Percentiles rank a stretch among this genome's conserved stretches.
These are phyloP conservation scores for Penicillium daleae DNA, from an alignment of 495 filamentous ascomycete genomes.

Conservation along the genomic window DNA sequence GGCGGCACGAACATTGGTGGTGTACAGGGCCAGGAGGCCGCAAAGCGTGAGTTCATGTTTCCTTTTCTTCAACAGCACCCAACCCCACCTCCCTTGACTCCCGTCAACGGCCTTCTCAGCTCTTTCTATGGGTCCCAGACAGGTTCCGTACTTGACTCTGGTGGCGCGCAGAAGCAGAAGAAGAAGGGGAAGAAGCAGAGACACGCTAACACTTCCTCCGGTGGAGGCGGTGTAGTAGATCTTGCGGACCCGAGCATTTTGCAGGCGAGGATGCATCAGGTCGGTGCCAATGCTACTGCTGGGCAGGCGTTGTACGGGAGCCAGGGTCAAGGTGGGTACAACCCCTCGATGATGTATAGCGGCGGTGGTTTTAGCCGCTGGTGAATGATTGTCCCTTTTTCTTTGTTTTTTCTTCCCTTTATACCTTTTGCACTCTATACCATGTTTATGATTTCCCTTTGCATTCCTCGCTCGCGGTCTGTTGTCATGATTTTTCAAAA, in stretches of 20 bases:
- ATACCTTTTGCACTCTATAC: slow-evolving; percentile 6
- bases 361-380: slow-evolving; percentile 70
- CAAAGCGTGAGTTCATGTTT: slow-evolving; percentile 95
- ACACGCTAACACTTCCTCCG: slow-evolving; percentile 99
- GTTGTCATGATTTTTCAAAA: slow-evolving; percentile 22
- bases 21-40: slow-evolving; percentile 71
- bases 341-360: slow-evolving; percentile 83
- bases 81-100: slow-evolving; percentile 85
- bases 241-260: slow-evolving; percentile 99
- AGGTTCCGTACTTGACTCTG: slow-evolving; percentile 81
- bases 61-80: slow-evolving; percentile 82
- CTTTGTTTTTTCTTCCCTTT: not conserved
- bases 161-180: slow-evolving; percentile 85
- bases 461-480: slow-evolving; percentile 20
- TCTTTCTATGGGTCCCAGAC: slow-evolving; percentile 87
- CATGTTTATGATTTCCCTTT: slow-evolving; percentile 21
- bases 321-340: slow-evolving; percentile 99
- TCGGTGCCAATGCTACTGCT: slow-evolving; percentile 64
- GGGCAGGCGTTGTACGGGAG: slow-evolving; percentile 87
- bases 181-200: slow-evolving; percentile 99
- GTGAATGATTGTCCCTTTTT: slow-evolving; percentile 53
- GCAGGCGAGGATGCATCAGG: slow-evolving; percentile 94
- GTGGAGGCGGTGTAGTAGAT: slow-evolving; percentile 97
- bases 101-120: slow-evolving; percentile 83
- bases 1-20: slow-evolving; percentile 59